These are phyloP conservation scores for Colletotrichum spaethianum DNA, from an alignment of 2,329 filamentous ascomycete species.

Conservation along the genomic window DNA sequence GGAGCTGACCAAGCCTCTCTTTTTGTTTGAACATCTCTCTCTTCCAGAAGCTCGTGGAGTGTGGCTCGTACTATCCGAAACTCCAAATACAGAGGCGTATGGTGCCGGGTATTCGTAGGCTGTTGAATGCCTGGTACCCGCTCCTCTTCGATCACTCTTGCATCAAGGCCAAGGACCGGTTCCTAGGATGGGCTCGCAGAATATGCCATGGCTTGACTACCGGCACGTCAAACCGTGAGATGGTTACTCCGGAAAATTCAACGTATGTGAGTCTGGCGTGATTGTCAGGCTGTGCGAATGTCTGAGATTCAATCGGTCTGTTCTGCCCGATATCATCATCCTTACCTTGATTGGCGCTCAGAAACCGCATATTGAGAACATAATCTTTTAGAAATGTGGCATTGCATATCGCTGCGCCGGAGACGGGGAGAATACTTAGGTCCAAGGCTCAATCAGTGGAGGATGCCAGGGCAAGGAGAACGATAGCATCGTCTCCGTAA, in stretches of 20 bases:
- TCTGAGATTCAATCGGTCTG: conserved; percentile 77
- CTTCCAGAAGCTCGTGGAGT: conserved; percentile 83
- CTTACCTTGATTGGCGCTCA: conserved; percentile 93
- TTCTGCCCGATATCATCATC: conserved; percentile 77
- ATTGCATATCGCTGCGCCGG: no score
- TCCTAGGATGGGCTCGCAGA: conserved; percentile 58
- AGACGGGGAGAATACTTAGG: conserved; percentile 45
- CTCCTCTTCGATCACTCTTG: conserved; percentile 59
- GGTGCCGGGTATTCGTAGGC: conserved; percentile 59
- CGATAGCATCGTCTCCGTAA: conserved; percentile 84
- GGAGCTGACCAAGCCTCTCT: conserved; percentile 72
- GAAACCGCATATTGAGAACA: conserved; percentile 72
- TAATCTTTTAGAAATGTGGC: conserved; percentile 51
- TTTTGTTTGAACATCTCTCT: conserved; percentile 81
- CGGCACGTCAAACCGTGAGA: conserved; percentile 76
- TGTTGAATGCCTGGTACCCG: conserved; percentile 65
- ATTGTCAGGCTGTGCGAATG: conserved; percentile 80
- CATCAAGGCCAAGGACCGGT: conserved; percentile 53
- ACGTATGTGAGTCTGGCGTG: conserved; percentile 82
- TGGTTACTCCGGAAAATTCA: conserved; percentile 76
- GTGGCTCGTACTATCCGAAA: conserved; percentile 73
- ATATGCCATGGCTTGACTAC: conserved; percentile 59
- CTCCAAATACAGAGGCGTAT: conserved; percentile 78
- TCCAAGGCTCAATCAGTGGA: conserved; percentile 76
- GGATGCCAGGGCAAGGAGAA: conserved; percentile 95